phyloP scores from a whole-genome alignment of 805 yeast genomes.

The Myxozyma nipponensis region DNA sequence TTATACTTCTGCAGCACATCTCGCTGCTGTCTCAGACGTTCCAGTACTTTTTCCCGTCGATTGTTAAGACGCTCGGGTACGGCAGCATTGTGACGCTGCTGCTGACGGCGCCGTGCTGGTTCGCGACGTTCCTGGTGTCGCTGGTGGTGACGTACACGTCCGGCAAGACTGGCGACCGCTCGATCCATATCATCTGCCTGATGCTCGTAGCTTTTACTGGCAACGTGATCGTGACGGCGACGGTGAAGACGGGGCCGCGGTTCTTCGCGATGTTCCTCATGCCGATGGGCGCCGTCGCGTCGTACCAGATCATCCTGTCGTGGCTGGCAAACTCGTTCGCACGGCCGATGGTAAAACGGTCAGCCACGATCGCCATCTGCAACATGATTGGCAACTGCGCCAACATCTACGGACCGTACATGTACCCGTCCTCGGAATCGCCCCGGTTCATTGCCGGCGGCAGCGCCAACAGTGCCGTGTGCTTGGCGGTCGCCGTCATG shows the following conservation, averaged over 20 bases:
- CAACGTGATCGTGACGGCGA: conserved; percentile 10
- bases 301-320: conserved; percentile 19
- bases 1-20: conserved; percentile 17
- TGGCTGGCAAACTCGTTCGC: conserved; percentile 21
- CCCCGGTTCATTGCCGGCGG: conserved; percentile 24
- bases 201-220: conserved; percentile 6
- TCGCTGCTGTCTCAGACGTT: conserved; percentile 30
- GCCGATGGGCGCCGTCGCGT: conserved; percentile 16
- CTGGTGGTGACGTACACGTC: conserved; percentile 35
- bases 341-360: conserved; percentile 19
- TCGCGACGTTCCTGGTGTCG: conserved; percentile 49
- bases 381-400: conserved; percentile 20
- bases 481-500: conserved; percentile 4
- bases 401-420: conserved; percentile 9
- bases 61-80: conserved; percentile 52
- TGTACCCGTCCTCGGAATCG: conserved; percentile 9
- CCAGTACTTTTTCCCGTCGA: conserved; percentile 57
- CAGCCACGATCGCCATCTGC: conserved; percentile 15
- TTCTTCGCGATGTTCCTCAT: conserved; percentile 19
- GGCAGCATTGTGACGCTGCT: conserved; percentile 47
- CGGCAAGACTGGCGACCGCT: conserved; percentile 16
- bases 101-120: conserved; percentile 59
- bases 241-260: conserved; percentile 11
- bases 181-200: conserved; percentile 12
- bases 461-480: conserved; percentile 8